phyloP scores from a whole-genome alignment of 305 asterid species.

The Fraxinus velutina region DNA sequence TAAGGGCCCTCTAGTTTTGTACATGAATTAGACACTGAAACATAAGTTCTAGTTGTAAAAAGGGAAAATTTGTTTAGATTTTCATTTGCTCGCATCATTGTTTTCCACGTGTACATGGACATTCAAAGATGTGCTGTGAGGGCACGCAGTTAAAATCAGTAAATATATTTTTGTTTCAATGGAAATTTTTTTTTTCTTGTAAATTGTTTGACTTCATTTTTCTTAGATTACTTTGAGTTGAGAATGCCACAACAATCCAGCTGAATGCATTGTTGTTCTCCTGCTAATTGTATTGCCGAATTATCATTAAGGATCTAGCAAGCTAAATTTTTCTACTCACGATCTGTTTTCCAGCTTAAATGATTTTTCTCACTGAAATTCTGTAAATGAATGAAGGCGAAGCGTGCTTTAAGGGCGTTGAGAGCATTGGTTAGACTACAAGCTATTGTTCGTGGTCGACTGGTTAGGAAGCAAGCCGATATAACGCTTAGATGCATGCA shows the following conservation, averaged over 20 bases:
- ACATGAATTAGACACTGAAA: background rate
- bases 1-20: background rate
- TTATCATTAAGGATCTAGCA: no score
- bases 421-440: conserved; percentile 80
- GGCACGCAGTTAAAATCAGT: background rate
- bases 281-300: background rate
- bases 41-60: background rate
- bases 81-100: no score
- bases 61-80: background rate
- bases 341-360: background rate
- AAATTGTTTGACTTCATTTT: background rate
- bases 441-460: conserved; percentile 83
- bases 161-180: no score
- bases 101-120: background rate
- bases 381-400: conserved; percentile 49
- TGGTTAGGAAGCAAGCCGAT: conserved; percentile 79
- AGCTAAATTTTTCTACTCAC: background rate
- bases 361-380: background rate
- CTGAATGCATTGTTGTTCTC: background rate
- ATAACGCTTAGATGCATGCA: conserved; percentile 86
- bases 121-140: background rate
- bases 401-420: conserved; percentile 85
- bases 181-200: no score
- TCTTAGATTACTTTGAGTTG: background rate
- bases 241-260: background rate